Base-by-base conservation (phyloP, 192 early-diverging fungal species). In the Coemansia javaensis region DNA sequence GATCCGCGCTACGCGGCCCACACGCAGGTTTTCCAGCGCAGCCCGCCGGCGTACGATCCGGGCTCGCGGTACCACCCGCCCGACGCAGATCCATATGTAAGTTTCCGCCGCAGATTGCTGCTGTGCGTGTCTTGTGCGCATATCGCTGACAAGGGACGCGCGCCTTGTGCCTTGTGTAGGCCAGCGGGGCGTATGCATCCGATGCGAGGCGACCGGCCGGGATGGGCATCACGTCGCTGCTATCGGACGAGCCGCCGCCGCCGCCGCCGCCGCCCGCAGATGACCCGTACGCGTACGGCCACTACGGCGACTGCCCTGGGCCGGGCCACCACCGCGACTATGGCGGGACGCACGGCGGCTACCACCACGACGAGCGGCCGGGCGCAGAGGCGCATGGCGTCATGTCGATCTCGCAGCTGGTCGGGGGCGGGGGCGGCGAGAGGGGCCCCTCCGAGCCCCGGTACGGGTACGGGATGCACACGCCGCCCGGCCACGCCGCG, bases 361-460 rank as follows among this genome's bases (percentile, higher is more conserved):
- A 63, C 40, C 43, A 54, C 32, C 10, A 30, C 28, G 9, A 1
- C 8, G 28, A 30, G 3, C 59, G 59, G 33, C 42, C 31, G 4
- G 38, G 27, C 10, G 51, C 47, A 3, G 48, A 55, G 15, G 41
- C 52, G 10, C 54, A 59, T 5, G 47, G 61, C 7, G 53, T 65
- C 21, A 72, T 72, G 69, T 64, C 69, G 5, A 72, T 72, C 23
- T 72, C 69, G 15, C 69, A 72, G 41, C 49, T 72, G 10, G 69
- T 72, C 45, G 62, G 56, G 21, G 42, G 56, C 6, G 58, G 47
- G 1, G 22, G 24, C 32, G 40, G 42, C 35, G 38, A n/a, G n/a
- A n/a, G n/a, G n/a, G n/a, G n/a, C n/a, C n/a, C n/a, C n/a, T n/a
- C n/a, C n/a, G n/a, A n/a, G n/a, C n/a, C n/a, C n/a, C n/a, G n/a